Evolutionary conservation across 2,329 filamentous ascomycete species (phyloP).

Genomic region (Neopestalotiopsis sp.): DNA sequence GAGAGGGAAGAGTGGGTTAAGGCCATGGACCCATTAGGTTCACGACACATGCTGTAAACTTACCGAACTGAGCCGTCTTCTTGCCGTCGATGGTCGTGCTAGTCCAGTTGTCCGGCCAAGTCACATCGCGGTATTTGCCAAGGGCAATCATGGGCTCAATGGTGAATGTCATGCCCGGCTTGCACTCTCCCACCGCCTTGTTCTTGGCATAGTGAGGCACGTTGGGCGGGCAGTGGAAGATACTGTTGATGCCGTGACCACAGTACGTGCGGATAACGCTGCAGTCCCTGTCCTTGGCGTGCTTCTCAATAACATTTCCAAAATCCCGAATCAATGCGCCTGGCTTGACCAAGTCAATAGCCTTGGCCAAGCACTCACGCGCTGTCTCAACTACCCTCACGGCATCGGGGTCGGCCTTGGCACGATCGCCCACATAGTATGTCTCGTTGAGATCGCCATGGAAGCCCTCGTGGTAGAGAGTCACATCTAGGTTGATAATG

Average conservation of each 20-base stretch:
- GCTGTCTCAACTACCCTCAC: conserved; percentile 91
- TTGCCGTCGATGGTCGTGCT: conserved; percentile 91
- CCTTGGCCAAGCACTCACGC: conserved; percentile 86
- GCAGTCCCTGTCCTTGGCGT: conserved; percentile 84
- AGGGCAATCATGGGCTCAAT: conserved; percentile 99
- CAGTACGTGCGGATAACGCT: conserved; percentile 96
- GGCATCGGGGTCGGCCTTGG: conserved; percentile 81
- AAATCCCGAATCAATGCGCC: conserved; percentile 92
- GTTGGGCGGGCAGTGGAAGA: conserved; percentile 94
- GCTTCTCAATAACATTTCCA: conserved; percentile 93
- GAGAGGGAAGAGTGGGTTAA: background rate
- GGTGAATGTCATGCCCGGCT: conserved; percentile 97
- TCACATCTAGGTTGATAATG: conserved; percentile 96
- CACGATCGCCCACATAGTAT: conserved; percentile 94
- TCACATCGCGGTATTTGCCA: conserved; percentile 89
- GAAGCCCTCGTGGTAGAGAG: conserved; percentile 91
- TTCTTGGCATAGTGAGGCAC: conserved; percentile 98
- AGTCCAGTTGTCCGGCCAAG: conserved; percentile 99
- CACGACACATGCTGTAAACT: conserved; percentile 37
- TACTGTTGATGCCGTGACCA: conserved; percentile 90
- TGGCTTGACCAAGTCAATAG: conserved; percentile 91
- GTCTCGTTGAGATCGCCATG: conserved; percentile 98
- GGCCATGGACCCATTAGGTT: background rate
- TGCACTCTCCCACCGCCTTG: conserved; percentile 92
- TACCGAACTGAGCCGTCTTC: conserved; percentile 90